Percentiles rank a stretch among this genome's conserved stretches.
Conservation (phyloP, 352 stramenopile genomes). For the Globisporangium carolinianum region DNA sequence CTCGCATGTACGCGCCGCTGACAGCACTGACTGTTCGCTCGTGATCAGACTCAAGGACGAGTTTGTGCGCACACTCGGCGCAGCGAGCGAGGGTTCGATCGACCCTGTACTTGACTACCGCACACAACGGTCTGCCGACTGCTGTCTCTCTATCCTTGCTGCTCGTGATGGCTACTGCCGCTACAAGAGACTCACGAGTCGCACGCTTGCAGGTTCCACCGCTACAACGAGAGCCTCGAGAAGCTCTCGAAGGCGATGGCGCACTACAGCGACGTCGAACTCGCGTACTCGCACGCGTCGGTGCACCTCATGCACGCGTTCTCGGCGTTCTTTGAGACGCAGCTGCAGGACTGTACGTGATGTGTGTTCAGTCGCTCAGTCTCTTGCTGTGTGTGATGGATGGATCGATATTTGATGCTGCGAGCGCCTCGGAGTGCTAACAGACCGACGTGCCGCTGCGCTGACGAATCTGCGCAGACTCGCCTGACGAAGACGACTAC, state of each 20-base stretch:
- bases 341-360: slow-evolving; percentile 33
- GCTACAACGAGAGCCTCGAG: slow-evolving; percentile 53
- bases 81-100: slow-evolving; percentile 37
- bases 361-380: neutral
- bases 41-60: slow-evolving; percentile 61
- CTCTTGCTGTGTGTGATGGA: neutral
- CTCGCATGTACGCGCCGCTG: neutral
- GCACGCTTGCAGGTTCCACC: slow-evolving; percentile 28
- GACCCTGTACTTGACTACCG: slow-evolving; percentile 63
- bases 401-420: neutral
- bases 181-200: neutral
- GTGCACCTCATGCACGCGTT: slow-evolving; percentile 45
- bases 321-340: slow-evolving; percentile 50
- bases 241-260: slow-evolving; percentile 46
- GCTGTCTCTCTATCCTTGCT: neutral
- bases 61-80: slow-evolving; percentile 52
- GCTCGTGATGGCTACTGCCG: no score
- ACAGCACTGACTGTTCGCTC: neutral
- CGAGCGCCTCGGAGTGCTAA: no score
- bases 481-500: slow-evolving; percentile 18
- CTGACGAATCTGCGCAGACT: slow-evolving; percentile 3
- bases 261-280: slow-evolving; percentile 32
- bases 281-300: slow-evolving; percentile 37
- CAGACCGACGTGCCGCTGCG: no score
- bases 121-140: slow-evolving; percentile 31